Base-by-base conservation (phyloP, 805 yeast genomes). In the Yarrowia porcina region DNA sequence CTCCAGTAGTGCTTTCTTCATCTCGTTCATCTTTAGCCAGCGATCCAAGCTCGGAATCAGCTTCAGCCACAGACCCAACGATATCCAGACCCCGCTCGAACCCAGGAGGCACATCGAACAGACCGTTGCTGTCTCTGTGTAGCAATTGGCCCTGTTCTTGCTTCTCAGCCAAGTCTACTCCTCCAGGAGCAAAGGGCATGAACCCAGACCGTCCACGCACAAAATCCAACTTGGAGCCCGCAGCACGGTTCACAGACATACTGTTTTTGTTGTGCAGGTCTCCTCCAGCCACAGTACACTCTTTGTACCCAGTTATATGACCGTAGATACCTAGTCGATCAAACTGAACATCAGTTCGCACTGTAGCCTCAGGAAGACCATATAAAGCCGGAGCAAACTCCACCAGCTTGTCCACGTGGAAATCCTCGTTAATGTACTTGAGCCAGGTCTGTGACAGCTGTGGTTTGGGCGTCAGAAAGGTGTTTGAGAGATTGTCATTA, bases 161-260 rank as follows among this genome's bases (percentile, higher is more conserved):
- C n/a, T 69, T 68, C n/a, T 67, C 71, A 4, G 67, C 42, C 13
- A 70, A 57, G 1, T 75, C 75, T 17, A 83, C 67, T 2, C 98
- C 97, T 67, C 99, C 98, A 0, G 99, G 99, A 64, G 87, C 86
- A 71, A 94, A 94, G 0, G 99, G 99, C 69, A 93, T 75, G 68
- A 82, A 88, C 18, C 84, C 81, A 0, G 96, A 80, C 4, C 84
- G 79, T 0, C 98, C 98, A 47, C 80, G 77, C 2, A 90, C 75
- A 1, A 85, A 77, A 44, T 84, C 87, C n/a, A 77, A 77, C 66
- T 83, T 83, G 9, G 87, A 79, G 11, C 85, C 83, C 66, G 84
- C 82, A 62, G 85, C 82, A 65, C 99, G 79, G 33, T 82, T 84
- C 64, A 91, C 72, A 1, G 96, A 87, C 54, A 91, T 76, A 0